phyloP scores from a whole-genome alignment of 1,284 basidiomycete genomes.

The Stereum hirsutum region DNA sequence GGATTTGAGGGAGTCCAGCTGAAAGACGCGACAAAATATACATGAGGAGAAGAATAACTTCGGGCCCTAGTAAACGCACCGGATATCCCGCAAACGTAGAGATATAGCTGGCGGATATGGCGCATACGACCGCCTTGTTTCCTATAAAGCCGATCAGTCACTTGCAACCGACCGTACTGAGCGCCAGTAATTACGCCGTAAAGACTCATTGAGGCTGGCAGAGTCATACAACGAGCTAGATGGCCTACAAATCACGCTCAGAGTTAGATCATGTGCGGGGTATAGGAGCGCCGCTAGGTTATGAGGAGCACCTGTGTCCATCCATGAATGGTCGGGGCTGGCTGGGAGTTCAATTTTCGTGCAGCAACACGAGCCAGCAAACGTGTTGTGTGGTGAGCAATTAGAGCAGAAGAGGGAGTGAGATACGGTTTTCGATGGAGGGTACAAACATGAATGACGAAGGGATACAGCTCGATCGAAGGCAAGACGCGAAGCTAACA shows the following conservation, averaged over 20 bases:
- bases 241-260: slow-evolving; percentile 29
- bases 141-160: slow-evolving; percentile 27
- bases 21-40: slow-evolving; percentile 1
- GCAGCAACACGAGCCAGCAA: slow-evolving; percentile 38
- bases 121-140: slow-evolving; percentile 77
- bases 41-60: not conserved
- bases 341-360: slow-evolving; percentile 49
- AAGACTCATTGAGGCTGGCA: slow-evolving; percentile 51
- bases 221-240: slow-evolving; percentile 52
- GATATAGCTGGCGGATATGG: slow-evolving; percentile 74
- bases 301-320: slow-evolving; percentile 50
- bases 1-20: slow-evolving; percentile 88
- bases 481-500: too few relatives aligned
- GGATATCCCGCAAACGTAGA: slow-evolving; percentile 80
- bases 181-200: slow-evolving; percentile 41
- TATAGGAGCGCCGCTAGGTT: slow-evolving; percentile 3
- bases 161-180: slow-evolving; percentile 5
- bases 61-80: slow-evolving; percentile 28
- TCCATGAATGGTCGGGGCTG: slow-evolving; percentile 66
- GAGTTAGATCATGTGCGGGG: too few relatives aligned
- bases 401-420: not conserved
- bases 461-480: too few relatives aligned
- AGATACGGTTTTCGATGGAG: not conserved
- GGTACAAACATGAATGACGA: not conserved
- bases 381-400: not conserved